Percentiles rank a stretch among this genome's conserved stretches.
Evolutionary conservation across 2,329 filamentous ascomycete genomes (phyloP).

Genomic region (Acrocalymma vagum): DNA sequence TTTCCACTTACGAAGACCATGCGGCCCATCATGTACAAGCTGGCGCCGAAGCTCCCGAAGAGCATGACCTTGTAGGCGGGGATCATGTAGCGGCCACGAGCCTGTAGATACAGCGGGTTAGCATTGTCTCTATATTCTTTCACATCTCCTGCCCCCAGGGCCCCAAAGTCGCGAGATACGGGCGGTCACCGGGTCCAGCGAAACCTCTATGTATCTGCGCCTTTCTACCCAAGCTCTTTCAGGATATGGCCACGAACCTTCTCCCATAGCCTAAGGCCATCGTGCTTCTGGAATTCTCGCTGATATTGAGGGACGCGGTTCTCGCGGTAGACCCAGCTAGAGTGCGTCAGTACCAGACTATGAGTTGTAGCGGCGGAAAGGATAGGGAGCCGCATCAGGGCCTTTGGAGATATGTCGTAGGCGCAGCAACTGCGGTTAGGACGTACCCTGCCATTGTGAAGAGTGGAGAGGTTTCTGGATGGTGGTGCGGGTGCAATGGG

Average conservation of each 20-base stretch:
- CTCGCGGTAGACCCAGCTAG: constrained; percentile 68
- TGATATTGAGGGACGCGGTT: constrained; percentile 82
- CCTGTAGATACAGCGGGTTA: constrained; percentile 58
- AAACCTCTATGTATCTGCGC: neutral
- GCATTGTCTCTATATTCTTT: constrained; percentile 6
- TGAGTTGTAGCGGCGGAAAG: constrained; percentile 16
- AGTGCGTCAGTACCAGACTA: constrained; percentile 37
- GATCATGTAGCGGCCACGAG: constrained; percentile 71
- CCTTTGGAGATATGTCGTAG: constrained; percentile 8
- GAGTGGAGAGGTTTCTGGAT: constrained; percentile 42
- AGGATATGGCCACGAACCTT: constrained; percentile 67
- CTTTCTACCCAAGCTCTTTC: constrained; percentile 15
- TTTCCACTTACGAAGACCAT: constrained; percentile 63
- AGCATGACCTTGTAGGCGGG: constrained; percentile 73
- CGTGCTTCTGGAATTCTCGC: constrained; percentile 77
- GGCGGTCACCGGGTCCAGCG: constrained; percentile 2
- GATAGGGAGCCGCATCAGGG: constrained; percentile 17
- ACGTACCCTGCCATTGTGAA: constrained; percentile 55
- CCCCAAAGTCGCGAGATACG: too few species aligned
- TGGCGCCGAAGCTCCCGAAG: constrained; percentile 70
- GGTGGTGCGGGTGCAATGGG: constrained; percentile 42
- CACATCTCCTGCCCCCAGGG: neutral
- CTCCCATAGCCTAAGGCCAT: constrained; percentile 76
- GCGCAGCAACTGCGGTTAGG: constrained; percentile 20
- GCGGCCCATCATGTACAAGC: constrained; percentile 77